Base-by-base conservation (phyloP, 129 eudicot species). In the Flaveria linearis region DNA sequence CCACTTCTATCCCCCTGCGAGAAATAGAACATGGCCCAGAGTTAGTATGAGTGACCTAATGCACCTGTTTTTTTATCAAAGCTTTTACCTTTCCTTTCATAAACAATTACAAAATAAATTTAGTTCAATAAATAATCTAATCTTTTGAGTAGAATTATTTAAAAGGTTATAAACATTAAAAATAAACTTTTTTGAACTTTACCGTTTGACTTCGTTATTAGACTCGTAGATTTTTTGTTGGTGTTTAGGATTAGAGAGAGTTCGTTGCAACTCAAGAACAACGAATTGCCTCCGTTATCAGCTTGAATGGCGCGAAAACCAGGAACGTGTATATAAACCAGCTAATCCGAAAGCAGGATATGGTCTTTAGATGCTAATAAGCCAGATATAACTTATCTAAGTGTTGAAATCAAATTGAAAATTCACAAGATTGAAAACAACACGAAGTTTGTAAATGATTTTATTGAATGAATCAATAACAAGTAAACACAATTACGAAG, bases 211-310 rank as follows among this genome's bases (percentile, higher is more conserved):
- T 28, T 28, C 4, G 30, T 28, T 28, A 28, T 28, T 28, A 28
- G 4, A 2, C 30, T 2, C 30, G 4, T 2, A 28, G 30, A 28
- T 4, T n/a, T 28, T 28, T 28, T 1, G 30, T 0, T 2, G 30
- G 30, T 28, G 30, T 28, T 28, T 83, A 90, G 98, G 89, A 74
- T 70, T 52, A 82, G 71, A 45, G 86, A 81, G 61, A 76, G 74
- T 77, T 76, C 85, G 15, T 71, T 86, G 68, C 88, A 75, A 82
- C 87, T 93, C 14, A 81, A 90, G 89, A 85, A 83, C 18, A 92
- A 84, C 3, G 95, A 92, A 46, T 93, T 90, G 53, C 96, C 98
- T 58, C 95, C 92, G 53, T 77, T 93, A 76, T 82, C 90, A n/a
- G 67, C 70, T 15, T 90, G 81, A 83, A 20, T 69, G 62, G 58